Conservation (phyloP, 2,329 filamentous ascomycete species). For the Ceratocystis variospora region DNA sequence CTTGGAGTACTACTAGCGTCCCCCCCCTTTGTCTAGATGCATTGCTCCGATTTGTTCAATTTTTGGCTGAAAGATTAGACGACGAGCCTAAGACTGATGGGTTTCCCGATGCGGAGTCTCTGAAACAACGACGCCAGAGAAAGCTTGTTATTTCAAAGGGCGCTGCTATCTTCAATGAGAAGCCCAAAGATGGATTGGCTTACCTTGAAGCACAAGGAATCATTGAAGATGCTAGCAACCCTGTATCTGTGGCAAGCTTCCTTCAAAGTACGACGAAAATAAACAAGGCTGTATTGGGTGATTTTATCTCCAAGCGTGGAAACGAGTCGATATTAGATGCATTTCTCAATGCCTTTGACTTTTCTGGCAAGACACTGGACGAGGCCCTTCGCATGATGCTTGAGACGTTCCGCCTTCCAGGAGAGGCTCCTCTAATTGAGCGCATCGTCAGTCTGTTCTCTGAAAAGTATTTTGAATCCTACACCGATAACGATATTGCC, state of each 20-base stretch:
- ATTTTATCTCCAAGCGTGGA: constrained; percentile 80
- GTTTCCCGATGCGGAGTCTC: constrained; percentile 47
- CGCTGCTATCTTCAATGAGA: constrained; percentile 86
- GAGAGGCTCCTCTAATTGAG: constrained; percentile 85
- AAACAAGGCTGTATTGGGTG: constrained; percentile 81
- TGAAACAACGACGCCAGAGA: constrained; percentile 59
- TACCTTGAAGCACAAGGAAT: constrained; percentile 77
- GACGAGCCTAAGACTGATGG: constrained; percentile 43
- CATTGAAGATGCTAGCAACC: constrained; percentile 60
- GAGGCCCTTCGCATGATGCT: constrained; percentile 80
- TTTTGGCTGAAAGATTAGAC: constrained; percentile 73
- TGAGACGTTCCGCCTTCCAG: constrained; percentile 82
- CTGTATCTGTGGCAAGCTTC: constrained; percentile 70
- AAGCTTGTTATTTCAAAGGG: constrained; percentile 87
- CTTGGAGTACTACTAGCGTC: constrained; percentile 97
- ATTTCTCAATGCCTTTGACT: constrained; percentile 81
- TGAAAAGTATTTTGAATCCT: constrained; percentile 65
- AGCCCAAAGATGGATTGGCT: constrained; percentile 73
- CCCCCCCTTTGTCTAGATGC: constrained; percentile 89
- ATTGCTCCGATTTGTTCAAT: constrained; percentile 79
- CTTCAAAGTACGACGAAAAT: constrained; percentile 75
- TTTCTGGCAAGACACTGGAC: constrained; percentile 71
- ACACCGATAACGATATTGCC: constrained; percentile 55
- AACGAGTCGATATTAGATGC: constrained; percentile 75
- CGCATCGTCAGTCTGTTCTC: constrained; percentile 79